Conservation (phyloP, 768 basidiomycete species). For the Tulasnella sp. region DNA sequence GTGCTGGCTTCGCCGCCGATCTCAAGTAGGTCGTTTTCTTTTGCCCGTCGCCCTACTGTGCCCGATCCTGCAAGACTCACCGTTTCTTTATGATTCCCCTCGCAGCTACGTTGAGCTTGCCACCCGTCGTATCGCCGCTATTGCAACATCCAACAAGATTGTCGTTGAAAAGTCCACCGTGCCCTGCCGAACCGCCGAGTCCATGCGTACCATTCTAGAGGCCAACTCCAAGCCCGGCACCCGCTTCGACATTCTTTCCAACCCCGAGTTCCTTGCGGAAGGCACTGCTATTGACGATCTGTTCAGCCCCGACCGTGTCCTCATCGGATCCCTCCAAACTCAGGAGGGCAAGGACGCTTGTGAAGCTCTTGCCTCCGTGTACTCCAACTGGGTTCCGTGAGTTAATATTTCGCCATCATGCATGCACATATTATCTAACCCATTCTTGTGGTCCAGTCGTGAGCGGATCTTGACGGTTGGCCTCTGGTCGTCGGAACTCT, state of each 20-base stretch:
- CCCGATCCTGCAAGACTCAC: not conserved
- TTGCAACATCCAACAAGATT: constrained; percentile 89
- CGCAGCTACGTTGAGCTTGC: constrained; percentile 92
- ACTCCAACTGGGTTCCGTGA: constrained; percentile 95
- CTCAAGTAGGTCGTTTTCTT: constrained; percentile 68
- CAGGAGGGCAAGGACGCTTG: constrained; percentile 80
- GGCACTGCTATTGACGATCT: constrained; percentile 94
- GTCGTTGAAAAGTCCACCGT: constrained; percentile 99
- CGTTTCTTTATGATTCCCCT: not conserved
- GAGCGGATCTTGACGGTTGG: constrained; percentile 89
- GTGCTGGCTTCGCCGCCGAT: constrained; percentile 97
- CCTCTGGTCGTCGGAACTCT: constrained; percentile 96
- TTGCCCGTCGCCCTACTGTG: constrained; percentile 16
- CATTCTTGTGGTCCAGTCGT: constrained; percentile 41
- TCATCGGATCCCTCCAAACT: constrained; percentile 93
- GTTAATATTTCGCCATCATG: constrained; percentile 36
- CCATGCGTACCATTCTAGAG: constrained; percentile 98
- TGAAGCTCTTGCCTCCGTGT: constrained; percentile 68
- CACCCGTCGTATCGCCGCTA: constrained; percentile 90
- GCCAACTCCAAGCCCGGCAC: constrained; percentile 91
- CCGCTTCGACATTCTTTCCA: constrained; percentile 96
- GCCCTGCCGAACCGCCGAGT: constrained; percentile 96
- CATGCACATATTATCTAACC: not conserved
- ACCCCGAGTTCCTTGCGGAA: constrained; percentile 98
- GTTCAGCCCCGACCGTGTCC: constrained; percentile 85